A percentile compares a stretch with the other conserved stretches of the same genome.
Evolutionary conservation across 208 protist species (phyloP).

Genomic region (Vickermania ingenoplastis): DNA sequence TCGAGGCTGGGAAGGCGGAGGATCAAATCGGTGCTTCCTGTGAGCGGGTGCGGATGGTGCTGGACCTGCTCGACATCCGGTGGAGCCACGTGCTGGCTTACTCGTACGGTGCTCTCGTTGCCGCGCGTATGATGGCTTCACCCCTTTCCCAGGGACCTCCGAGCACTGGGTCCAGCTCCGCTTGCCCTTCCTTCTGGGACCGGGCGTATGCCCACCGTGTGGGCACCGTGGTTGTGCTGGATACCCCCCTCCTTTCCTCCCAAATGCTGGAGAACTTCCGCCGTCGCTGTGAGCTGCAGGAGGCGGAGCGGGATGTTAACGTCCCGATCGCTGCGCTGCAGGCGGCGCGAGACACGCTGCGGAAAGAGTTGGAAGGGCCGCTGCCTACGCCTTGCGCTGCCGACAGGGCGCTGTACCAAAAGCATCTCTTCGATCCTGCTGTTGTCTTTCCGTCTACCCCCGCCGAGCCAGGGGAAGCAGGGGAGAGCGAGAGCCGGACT

Average conservation of each 20-base stretch:
- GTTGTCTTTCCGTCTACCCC: slow-evolving; percentile 9
- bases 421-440: slow-evolving; percentile 37
- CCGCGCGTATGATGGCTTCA: slow-evolving; percentile 58
- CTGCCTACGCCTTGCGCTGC: slow-evolving; percentile 24
- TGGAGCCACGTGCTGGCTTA: slow-evolving; percentile 73
- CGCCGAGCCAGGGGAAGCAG: neutral
- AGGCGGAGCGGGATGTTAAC: slow-evolving; percentile 70
- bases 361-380: slow-evolving; percentile 26
- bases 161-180: neutral
- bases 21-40: slow-evolving; percentile 44
- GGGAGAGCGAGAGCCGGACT: slow-evolving; percentile 1
- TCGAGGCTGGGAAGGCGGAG: slow-evolving; percentile 10
- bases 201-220: slow-evolving; percentile 32
- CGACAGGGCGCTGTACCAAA: slow-evolving; percentile 46
- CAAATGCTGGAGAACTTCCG: slow-evolving; percentile 40
- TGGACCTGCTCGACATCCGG: slow-evolving; percentile 71
- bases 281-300: slow-evolving; percentile 44
- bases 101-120: slow-evolving; percentile 68
- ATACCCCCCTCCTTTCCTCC: slow-evolving; percentile 67
- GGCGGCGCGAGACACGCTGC: slow-evolving; percentile 48
- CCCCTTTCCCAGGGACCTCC: slow-evolving; percentile 11
- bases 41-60: slow-evolving; percentile 50
- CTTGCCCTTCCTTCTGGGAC: neutral
- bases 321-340: slow-evolving; percentile 42
- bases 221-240: slow-evolving; percentile 54